Percentiles rank a stretch among this genome's conserved stretches.
Conservation (phyloP, 148 eudicot genomes). For the Camellia japonica region DNA sequence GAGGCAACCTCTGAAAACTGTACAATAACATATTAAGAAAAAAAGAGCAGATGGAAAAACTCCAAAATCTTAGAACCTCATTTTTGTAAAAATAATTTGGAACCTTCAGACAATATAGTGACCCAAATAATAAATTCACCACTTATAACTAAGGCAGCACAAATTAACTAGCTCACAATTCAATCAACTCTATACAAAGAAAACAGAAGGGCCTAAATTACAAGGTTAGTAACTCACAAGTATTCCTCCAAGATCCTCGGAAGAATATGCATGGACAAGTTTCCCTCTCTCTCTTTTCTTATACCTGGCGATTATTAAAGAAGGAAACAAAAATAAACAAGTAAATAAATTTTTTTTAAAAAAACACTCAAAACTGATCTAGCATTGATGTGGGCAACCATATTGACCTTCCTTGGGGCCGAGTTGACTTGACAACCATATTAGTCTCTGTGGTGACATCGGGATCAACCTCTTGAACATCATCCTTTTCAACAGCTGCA, state of each 20-base stretch:
- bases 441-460: slow-evolving; percentile 8
- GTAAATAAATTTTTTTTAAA: not conserved
- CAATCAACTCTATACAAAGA: not conserved
- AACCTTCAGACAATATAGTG: not conserved
- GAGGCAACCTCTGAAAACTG: not conserved
- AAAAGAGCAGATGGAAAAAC: not conserved
- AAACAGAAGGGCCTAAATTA: not conserved
- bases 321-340: not conserved
- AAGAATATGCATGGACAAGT: slow-evolving; percentile 58
- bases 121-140: not conserved
- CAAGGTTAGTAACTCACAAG: slow-evolving; percentile 48
- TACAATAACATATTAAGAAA: not conserved
- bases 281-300: slow-evolving; percentile 79
- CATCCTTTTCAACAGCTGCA: slow-evolving; percentile 41
- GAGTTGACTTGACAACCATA: slow-evolving; percentile 51
- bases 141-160: not conserved
- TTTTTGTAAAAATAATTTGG: not conserved
- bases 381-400: not conserved
- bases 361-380: not conserved
- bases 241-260: slow-evolving; percentile 86
- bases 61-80: not conserved
- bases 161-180: not conserved
- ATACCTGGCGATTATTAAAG: slow-evolving; percentile 47
- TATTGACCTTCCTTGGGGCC: slow-evolving; percentile 87
- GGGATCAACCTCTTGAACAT: slow-evolving; percentile 11